Percentiles rank a stretch among this genome's conserved stretches.
These are phyloP conservation scores for Bassia scoparia DNA, from an alignment of 148 eudicot genomes.

Conservation along the genomic window DNA sequence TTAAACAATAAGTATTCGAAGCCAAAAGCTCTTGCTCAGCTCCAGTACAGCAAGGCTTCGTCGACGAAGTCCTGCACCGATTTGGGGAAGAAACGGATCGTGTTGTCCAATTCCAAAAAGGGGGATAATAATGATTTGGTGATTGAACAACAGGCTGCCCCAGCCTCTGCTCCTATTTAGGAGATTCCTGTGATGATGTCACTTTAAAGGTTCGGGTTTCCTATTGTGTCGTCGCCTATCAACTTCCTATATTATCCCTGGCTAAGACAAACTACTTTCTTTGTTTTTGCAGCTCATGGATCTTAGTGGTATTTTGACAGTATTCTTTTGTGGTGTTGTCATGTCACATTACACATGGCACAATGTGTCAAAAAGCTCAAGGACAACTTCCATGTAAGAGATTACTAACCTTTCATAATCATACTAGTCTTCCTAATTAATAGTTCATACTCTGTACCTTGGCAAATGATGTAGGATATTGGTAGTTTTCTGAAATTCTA, in stretches of 20 bases:
- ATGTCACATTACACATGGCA: slow-evolving; percentile 70
- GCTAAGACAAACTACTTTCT: neutral
- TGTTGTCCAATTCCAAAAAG: slow-evolving; percentile 38
- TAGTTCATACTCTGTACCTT: slow-evolving; percentile 34
- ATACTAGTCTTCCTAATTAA: neutral
- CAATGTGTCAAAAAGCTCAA: slow-evolving; percentile 54
- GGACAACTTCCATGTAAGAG: slow-evolving; percentile 73
- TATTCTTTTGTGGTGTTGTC: slow-evolving; percentile 58
- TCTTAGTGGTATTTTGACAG: slow-evolving; percentile 60
- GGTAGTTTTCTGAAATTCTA: neutral
- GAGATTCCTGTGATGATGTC: slow-evolving; percentile 45
- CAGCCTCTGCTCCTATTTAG: no score
- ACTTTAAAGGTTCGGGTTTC: slow-evolving; percentile 45
- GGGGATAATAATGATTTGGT: slow-evolving; percentile 20
- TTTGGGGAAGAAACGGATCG: slow-evolving; percentile 81
- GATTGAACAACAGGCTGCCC: slow-evolving; percentile 23
- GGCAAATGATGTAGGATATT: slow-evolving; percentile 5
- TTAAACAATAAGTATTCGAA: slow-evolving; percentile 55
- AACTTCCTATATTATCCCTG: neutral
- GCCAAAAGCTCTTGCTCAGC: slow-evolving; percentile 88
- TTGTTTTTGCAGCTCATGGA: slow-evolving; percentile 41
- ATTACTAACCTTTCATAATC: neutral
- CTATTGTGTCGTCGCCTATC: slow-evolving; percentile 31
- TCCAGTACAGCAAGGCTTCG: slow-evolving; percentile 56
- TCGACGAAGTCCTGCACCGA: slow-evolving; percentile 63